Evolutionary conservation across 352 stramenopile species (phyloP), one percentile per base, ranked within the genome.

Genomic region (Globisporangium carolinianum): DNA sequence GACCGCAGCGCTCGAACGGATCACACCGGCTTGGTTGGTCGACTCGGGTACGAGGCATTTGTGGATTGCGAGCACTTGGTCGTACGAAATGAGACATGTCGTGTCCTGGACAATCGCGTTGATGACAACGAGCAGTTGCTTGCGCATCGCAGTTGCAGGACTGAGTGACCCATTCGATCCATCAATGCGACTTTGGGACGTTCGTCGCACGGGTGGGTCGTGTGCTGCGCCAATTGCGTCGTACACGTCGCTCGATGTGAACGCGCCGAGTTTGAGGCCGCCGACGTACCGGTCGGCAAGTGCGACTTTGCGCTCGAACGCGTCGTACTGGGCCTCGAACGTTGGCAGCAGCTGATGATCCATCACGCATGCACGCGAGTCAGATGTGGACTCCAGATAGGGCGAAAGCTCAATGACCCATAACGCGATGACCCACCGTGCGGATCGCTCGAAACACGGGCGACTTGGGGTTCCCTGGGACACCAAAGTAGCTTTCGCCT

Each of bases 221-320:
- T 92, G 82, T 1, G 77, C 67, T 15, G 71, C 69, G 1, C 82
- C 82, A 36, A 92, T 86, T 0, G 79, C 76, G 46, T 92, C 82
- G 57, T 89, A 92, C 35, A 90, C 51, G 15, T 92, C 79, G 51
- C 79, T 92, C 3, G 69, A 84, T 2, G 75, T 86, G 46, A 89
- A 87, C 0, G 57, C 65, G 3, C 58, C 64, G 4, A 62, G 61
- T 37, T 74, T 76, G 11, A 62, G 50, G 1, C 53, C 61, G 35
- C 89, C 78, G 47, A 55, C 60, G 8, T 67, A 63, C 36, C 67
- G 70, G 51, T 78, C 62, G 3, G 56, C 61, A 39, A 92, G 66
- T 24, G 74, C 64, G 8, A 56, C 50, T 54, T 75, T 76, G 0
- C 71, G 59, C 10, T 71, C 60, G 61, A 89, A 90, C 6, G 59